A percentile compares a stretch with the other conserved stretches of the same genome.
Conservation (phyloP, 2,329 filamentous ascomycete species). For the Byssoonygena ceratinophila region DNA sequence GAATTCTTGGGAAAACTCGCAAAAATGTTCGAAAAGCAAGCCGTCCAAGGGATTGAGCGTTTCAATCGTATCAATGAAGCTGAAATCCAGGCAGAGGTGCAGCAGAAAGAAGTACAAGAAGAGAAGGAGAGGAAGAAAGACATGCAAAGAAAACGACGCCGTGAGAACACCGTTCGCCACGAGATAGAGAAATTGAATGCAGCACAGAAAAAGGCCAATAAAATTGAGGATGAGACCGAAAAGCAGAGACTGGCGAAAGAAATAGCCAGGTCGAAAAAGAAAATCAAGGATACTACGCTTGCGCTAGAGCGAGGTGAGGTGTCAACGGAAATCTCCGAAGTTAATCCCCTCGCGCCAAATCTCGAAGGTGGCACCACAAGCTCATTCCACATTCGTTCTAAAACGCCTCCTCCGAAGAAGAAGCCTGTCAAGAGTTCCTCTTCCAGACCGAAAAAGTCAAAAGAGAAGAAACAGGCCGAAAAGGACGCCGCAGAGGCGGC, state of each 20-base stretch:
- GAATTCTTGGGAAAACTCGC: constrained; percentile 47
- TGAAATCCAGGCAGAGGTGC: constrained; percentile 73
- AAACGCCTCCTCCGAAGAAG: constrained; percentile 41
- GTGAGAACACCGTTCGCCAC: constrained; percentile 87
- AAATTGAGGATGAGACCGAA: constrained; percentile 72
- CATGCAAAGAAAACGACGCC: constrained; percentile 92
- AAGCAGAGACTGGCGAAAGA: constrained; percentile 70
- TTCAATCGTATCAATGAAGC: constrained; percentile 69
- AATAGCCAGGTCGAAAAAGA: constrained; percentile 82
- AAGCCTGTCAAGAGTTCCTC: constrained; percentile 42
- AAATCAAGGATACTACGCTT: constrained; percentile 79
- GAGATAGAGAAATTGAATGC: constrained; percentile 74
- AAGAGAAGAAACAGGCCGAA: constrained; percentile 57
- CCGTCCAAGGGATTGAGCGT: constrained; percentile 60
- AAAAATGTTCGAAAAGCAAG: constrained; percentile 55
- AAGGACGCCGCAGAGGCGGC: constrained; percentile 74
- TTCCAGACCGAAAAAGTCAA: constrained; percentile 78
- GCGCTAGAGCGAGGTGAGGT: constrained; percentile 73
- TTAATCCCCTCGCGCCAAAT: constrained; percentile 64
- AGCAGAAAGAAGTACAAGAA: constrained; percentile 77
- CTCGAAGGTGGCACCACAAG: constrained; percentile 77
- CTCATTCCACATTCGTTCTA: constrained; percentile 63
- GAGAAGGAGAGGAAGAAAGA: constrained; percentile 99
- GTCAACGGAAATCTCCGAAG: constrained; percentile 60
- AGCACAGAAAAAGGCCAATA: constrained; percentile 64